Base-by-base conservation (phyloP, 495 filamentous ascomycete genomes). In the Aspergillus sclerotiicarbonarius region DNA sequence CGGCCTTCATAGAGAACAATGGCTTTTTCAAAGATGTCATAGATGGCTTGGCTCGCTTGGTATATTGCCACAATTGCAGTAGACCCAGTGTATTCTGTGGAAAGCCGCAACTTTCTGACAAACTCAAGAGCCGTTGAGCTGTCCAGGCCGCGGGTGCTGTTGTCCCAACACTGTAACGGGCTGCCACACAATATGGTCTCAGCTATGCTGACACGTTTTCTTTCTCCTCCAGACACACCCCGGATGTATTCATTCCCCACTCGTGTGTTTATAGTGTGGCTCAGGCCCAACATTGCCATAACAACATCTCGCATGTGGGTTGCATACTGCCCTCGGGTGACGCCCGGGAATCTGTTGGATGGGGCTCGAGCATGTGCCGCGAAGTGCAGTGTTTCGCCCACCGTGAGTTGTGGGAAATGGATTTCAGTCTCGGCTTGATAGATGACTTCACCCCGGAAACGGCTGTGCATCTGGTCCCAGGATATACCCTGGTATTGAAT, bases 61-160 rank as follows among this genome's bases (percentile, higher is more conserved):
- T 96, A 94, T 61, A 94, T 88, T 8, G 90, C 88, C n/a, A 94
- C 89, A 47, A 84, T 76, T 32, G 85, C 83, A 10, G 88, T 88
- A 49, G 80, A 82, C 7, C 82, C 79, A 46, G 82, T 80, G 51
- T 90, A 73, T 44, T 90, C 82, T 5, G 86, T 87, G 39, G 84
- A 82, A 8, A 88, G 68, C 32, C 84, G 79, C 18, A 95, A 66
- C 4, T 84, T 87, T 68, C 82, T 86, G 58, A 84, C 83, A 52
- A 92, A 95, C 64, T 92, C 87, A n/a, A 93, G 71, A 39, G 90
- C 90, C 25, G 87, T 93, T 57, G 88, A 86, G 56, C 84, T 87
- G 65, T 95, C 90, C 21, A 95, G 69, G 59, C 90, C 90, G 69
- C 90, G 78, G 6, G 90, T 93, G 58, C 84, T 89, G 54, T 76